Evolutionary conservation across 2,329 filamentous ascomycete species (phyloP).

Genomic region (Clonostachys rosea): DNA sequence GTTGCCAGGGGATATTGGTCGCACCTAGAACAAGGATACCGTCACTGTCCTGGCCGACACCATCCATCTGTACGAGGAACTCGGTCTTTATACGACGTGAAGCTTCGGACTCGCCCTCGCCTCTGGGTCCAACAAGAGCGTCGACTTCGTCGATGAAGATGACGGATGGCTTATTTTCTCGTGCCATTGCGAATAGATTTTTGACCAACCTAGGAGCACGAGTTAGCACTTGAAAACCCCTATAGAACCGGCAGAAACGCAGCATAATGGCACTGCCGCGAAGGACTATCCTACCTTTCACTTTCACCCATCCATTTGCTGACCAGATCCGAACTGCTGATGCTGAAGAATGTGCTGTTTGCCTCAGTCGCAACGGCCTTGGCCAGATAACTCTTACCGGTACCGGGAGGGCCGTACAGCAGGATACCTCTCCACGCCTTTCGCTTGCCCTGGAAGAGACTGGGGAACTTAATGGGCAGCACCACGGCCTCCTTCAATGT

Average conservation of each 20-base stretch:
- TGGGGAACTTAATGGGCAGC: conserved; percentile 96
- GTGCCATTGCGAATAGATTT: conserved; percentile 93
- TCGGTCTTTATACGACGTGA: conserved; percentile 98
- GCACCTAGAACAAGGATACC: conserved; percentile 93
- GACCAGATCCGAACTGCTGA: conserved; percentile 93
- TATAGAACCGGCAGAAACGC: background rate
- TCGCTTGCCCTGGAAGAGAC: conserved; percentile 91
- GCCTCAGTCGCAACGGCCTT: conserved; percentile 98
- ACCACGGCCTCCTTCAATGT: conserved; percentile 97
- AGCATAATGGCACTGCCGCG: background rate
- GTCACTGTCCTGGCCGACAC: conserved; percentile 91
- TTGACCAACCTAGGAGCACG: conserved; percentile 70
- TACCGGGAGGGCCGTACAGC: conserved; percentile 92
- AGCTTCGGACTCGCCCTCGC: conserved; percentile 95
- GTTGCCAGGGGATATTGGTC: conserved; percentile 98
- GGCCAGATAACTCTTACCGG: conserved; percentile 94
- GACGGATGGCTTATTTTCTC: conserved; percentile 96
- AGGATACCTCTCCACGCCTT: conserved; percentile 98
- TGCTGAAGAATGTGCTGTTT: conserved; percentile 98
- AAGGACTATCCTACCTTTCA: conserved; percentile 63
- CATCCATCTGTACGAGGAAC: conserved; percentile 98
- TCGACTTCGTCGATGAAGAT: conserved; percentile 99
- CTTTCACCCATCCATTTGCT: conserved; percentile 99
- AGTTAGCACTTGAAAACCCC: background rate
- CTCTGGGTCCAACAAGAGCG: conserved; percentile 86